Percentiles rank a stretch among this genome's conserved stretches.
phyloP scores from a whole-genome alignment of 2,329 filamentous ascomycete species.

The Phyllosticta citriasiana region DNA sequence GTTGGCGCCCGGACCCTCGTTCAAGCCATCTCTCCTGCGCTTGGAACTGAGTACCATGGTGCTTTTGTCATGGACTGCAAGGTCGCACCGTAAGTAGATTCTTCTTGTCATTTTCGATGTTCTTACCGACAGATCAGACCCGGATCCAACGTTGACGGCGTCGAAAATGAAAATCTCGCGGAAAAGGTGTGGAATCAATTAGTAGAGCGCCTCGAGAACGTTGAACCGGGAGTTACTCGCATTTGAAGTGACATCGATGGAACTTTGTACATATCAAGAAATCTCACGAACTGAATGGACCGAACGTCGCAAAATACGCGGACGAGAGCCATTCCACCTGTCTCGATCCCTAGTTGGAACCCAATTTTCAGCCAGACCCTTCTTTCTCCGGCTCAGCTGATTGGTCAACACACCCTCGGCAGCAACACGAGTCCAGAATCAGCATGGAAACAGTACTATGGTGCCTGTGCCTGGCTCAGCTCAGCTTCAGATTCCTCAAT shows the following conservation, averaged over 20 bases:
- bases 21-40: constrained; percentile 13
- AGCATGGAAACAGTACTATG: background rate
- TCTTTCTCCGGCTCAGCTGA: background rate
- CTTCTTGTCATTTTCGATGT: background rate
- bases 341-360: no score
- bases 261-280: background rate
- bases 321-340: no score
- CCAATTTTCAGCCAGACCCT: background rate
- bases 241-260: background rate
- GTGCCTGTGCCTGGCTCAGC: background rate
- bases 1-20: constrained; percentile 17
- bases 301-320: no score
- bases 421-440: background rate
- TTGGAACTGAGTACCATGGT: constrained; percentile 16
- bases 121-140: background rate
- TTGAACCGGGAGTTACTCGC: constrained; percentile 15
- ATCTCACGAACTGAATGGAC: background rate
- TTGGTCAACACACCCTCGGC: background rate
- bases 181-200: constrained; percentile 14
- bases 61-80: constrained; percentile 16
- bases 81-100: constrained; percentile 12
- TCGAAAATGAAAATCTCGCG: constrained; percentile 10
- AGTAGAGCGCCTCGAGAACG: constrained; percentile 14
- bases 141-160: constrained; percentile 12
- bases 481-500: background rate